A percentile compares a stretch with the other conserved stretches of the same genome.
These are phyloP conservation scores for Cryptococcus sp. DNA, from an alignment of 1,284 basidiomycete genomes.

Conservation along the genomic window DNA sequence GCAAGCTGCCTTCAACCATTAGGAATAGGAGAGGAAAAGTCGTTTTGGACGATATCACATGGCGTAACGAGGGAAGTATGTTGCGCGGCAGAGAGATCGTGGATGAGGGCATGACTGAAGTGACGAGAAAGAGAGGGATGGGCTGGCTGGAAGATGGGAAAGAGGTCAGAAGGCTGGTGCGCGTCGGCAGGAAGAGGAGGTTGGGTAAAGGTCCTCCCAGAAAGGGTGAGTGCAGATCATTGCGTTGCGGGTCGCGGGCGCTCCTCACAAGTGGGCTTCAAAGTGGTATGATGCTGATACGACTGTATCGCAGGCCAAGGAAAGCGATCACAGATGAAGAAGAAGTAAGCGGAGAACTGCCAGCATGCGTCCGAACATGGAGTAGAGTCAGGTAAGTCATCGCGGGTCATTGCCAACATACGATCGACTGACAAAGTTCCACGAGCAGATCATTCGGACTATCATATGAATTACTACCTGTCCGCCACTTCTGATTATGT, in stretches of 20 bases:
- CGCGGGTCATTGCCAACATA: no score
- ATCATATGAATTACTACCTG: no score
- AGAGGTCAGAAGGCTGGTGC: conserved; percentile 35
- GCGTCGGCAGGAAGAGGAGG: conserved; percentile 31
- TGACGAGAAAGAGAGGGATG: conserved; percentile 28
- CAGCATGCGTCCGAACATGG: background rate
- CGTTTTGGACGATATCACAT: conserved; percentile 15
- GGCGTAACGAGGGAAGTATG: conserved; percentile 22
- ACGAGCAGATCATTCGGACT: no score
- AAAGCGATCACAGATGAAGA: conserved; percentile 47
- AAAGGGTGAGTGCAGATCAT: conserved; percentile 40
- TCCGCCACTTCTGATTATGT: no score
- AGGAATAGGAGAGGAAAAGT: conserved; percentile 11
- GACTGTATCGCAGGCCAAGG: conserved; percentile 34
- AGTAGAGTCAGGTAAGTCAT: no score
- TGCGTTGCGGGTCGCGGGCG: background rate
- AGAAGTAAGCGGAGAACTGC: conserved; percentile 21
- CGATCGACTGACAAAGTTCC: no score
- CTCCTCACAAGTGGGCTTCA: background rate
- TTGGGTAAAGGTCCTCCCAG: conserved; percentile 47
- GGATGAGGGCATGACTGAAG: conserved; percentile 30
- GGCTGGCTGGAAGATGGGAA: conserved; percentile 41
- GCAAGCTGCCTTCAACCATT: conserved; percentile 1
- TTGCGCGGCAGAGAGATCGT: conserved; percentile 19
- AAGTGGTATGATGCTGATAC: background rate